These are phyloP conservation scores for Arxiozyma telluris DNA, from an alignment of 1,139 yeast genomes.

Conservation along the genomic window DNA sequence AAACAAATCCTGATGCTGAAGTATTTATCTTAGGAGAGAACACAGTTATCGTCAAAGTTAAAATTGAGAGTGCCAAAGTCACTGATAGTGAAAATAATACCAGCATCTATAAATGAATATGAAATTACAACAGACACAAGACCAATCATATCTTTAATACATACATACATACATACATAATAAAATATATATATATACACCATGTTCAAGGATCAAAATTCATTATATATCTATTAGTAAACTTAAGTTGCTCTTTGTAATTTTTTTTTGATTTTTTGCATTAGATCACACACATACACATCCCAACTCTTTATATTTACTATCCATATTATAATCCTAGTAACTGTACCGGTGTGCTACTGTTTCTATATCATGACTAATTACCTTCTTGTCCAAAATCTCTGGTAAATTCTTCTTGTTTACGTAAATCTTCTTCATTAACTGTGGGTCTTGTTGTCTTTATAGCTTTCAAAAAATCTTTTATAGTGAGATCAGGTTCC, in stretches of 20 bases:
- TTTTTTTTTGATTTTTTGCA: not conserved
- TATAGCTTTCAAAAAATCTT: slow-evolving; percentile 89
- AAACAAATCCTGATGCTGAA: slow-evolving; percentile 59
- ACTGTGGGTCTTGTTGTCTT: slow-evolving; percentile 93
- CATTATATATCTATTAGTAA: not conserved
- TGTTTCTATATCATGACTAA: slow-evolving; percentile 25
- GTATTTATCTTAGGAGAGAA: slow-evolving; percentile 57
- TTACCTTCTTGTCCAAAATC: slow-evolving; percentile 98
- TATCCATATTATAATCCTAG: too few species aligned
- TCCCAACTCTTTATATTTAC: not conserved
- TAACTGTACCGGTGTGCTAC: too few species aligned
- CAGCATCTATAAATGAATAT: slow-evolving; percentile 37
- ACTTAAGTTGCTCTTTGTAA: not conserved
- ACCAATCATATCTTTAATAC: too few species aligned
- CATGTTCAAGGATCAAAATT: not conserved
- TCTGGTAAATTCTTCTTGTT: slow-evolving; percentile 79
- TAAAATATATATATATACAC: too few species aligned
- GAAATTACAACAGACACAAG: not conserved
- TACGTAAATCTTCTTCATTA: slow-evolving; percentile 67
- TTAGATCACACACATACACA: not conserved
- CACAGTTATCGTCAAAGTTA: slow-evolving; percentile 56
- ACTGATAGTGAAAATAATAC: slow-evolving; percentile 67
- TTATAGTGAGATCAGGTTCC: slow-evolving; percentile 83
- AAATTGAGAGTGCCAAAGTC: slow-evolving; percentile 60
- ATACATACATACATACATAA: too few species aligned